These are phyloP conservation scores for Acer negundo DNA, from an alignment of 345 rosid species.

Conservation along the genomic window DNA sequence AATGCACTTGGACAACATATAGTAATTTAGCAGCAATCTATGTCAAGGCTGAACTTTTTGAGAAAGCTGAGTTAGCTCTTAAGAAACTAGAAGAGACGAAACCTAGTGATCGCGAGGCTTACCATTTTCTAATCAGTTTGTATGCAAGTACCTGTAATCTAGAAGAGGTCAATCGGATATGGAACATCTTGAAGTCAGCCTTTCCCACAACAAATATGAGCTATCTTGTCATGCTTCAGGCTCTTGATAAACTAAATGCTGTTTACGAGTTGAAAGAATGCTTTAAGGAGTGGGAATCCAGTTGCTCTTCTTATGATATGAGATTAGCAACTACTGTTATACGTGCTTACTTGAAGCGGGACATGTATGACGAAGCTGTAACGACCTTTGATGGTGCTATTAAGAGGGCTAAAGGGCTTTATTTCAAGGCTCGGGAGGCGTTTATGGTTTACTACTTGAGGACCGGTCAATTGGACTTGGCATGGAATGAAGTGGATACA, in stretches of 20 bases:
- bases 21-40: conserved; percentile 65
- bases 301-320: conserved; percentile 52
- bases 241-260: conserved; percentile 60
- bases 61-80: conserved; percentile 67
- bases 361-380: conserved; percentile 60
- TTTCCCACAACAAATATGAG: conserved; percentile 48
- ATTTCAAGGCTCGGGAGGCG: conserved; percentile 45
- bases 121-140: conserved; percentile 68
- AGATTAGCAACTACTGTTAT: conserved; percentile 56
- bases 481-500: conserved; percentile 50
- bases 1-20: conserved; percentile 49
- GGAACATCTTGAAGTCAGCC: conserved; percentile 52
- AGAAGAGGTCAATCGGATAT: conserved; percentile 58
- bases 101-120: conserved; percentile 48
- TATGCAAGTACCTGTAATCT: conserved; percentile 56
- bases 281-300: conserved; percentile 72
- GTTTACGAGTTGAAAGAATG: conserved; percentile 47
- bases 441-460: conserved; percentile 62
- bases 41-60: conserved; percentile 54
- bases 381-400: conserved; percentile 39
- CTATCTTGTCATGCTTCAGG: conserved; percentile 58
- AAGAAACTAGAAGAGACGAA: conserved; percentile 59
- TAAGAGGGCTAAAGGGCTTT: conserved; percentile 38
- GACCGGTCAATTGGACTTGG: conserved; percentile 39
- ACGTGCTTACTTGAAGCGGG: conserved; percentile 45